These are phyloP conservation scores for Eucalyptus brandiana DNA, from an alignment of 345 rosid species.

Conservation along the genomic window DNA sequence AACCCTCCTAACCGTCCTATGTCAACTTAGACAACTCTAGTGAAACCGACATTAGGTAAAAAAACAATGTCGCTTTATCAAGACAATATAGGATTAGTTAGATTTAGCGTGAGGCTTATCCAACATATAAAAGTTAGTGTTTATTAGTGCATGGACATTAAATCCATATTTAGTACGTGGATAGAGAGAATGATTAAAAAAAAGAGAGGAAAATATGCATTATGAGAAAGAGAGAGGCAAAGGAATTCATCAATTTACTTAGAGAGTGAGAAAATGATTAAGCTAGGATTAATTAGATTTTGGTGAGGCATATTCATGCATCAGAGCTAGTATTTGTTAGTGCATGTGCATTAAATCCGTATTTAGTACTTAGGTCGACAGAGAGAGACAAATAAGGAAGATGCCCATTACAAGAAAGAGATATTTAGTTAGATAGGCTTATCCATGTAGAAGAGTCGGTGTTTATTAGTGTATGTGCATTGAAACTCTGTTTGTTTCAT, in stretches of 20 bases:
- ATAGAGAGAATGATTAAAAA: neutral
- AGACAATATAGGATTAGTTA: neutral
- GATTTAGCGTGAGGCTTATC: neutral
- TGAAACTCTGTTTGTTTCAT: accelerated
- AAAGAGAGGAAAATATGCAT: neutral
- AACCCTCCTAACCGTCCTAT: neutral
- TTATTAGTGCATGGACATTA: neutral
- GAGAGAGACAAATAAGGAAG: neutral
- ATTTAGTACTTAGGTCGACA: neutral
- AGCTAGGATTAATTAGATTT: neutral
- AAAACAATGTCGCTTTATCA: neutral
- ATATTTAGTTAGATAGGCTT: neutral
- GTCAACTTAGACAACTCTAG: neutral
- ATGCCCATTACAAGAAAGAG: neutral
- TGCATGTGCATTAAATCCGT: neutral
- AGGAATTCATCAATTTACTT: neutral
- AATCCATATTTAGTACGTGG: neutral
- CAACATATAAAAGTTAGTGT: neutral
- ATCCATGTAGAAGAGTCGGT: neutral
- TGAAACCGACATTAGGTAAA: neutral
- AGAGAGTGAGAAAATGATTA: neutral
- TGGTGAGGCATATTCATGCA: neutral
- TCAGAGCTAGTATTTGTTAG: neutral
- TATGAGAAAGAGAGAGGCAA: neutral
- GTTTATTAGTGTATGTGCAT: neutral